phyloP scores from a whole-genome alignment of 176 grass and related monocot genomes.

The Avena insularis region DNA sequence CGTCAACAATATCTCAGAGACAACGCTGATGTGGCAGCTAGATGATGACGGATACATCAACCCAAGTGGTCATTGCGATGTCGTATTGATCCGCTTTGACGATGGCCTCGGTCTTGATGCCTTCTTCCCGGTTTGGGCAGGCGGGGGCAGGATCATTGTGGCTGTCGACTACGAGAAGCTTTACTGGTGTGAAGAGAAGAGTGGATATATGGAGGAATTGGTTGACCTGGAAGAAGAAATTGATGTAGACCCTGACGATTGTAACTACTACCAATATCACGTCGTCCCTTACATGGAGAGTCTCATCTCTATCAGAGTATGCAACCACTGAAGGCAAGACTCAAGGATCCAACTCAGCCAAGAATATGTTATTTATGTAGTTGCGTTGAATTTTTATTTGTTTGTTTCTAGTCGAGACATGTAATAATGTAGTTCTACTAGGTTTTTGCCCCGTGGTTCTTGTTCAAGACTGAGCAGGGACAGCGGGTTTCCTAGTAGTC shows the following conservation, averaged over 20 bases:
- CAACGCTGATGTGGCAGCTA: background rate
- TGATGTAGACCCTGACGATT: background rate
- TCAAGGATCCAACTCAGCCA: background rate
- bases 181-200: background rate
- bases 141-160: background rate
- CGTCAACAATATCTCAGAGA: too few species aligned
- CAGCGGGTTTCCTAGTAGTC: background rate
- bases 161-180: conserved; percentile 6
- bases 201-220: background rate
- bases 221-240: conserved; percentile 12
- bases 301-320: background rate
- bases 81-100: background rate
- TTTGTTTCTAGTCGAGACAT: background rate
- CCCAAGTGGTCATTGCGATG: conserved; percentile 12
- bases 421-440: background rate
- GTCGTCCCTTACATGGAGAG: conserved; percentile 25
- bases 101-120: background rate
- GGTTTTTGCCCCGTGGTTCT: conserved; percentile 12
- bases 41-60: background rate
- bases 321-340: background rate
- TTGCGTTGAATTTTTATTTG: background rate
- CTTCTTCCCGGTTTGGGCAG: background rate
- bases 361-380: background rate
- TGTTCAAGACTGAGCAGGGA: background rate
- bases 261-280: background rate